phyloP scores from a whole-genome alignment of 805 yeast species.

The Candida methanosorbosa region DNA sequence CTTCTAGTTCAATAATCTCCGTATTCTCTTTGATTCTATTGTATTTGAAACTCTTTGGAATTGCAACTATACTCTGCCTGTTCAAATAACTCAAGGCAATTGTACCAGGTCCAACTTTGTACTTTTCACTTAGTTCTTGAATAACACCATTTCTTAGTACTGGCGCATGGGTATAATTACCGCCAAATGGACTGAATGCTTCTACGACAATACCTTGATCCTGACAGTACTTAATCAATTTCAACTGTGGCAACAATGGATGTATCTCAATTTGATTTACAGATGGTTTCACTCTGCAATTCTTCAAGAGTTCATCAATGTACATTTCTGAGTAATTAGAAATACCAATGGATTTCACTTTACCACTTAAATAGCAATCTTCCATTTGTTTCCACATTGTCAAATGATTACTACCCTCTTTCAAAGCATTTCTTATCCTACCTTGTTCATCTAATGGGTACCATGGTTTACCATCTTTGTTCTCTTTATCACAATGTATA shows the following conservation, averaged over 20 bases:
- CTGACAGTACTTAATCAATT: slow-evolving; percentile 22
- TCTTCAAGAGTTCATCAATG: slow-evolving; percentile 22
- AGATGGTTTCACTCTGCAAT: slow-evolving; percentile 29
- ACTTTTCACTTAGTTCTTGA: slow-evolving; percentile 45
- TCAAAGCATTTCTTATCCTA: slow-evolving; percentile 15
- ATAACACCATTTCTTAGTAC: slow-evolving; percentile 43
- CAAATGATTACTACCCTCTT: slow-evolving; percentile 40
- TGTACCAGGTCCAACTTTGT: slow-evolving; percentile 43
- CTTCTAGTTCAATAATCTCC: background rate
- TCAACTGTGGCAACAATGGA: slow-evolving; percentile 29
- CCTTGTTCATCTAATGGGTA: slow-evolving; percentile 12
- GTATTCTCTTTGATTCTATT: slow-evolving; percentile 37
- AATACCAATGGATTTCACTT: slow-evolving; percentile 34
- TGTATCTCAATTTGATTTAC: slow-evolving; percentile 39
- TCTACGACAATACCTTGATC: slow-evolving; percentile 24
- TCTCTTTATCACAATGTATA: slow-evolving; percentile 17
- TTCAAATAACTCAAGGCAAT: slow-evolving; percentile 58
- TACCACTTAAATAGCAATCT: slow-evolving; percentile 47
- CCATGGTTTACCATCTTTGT: slow-evolving; percentile 6
- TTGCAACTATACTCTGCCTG: slow-evolving; percentile 47
- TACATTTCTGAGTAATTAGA: slow-evolving; percentile 26
- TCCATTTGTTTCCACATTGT: slow-evolving; percentile 62
- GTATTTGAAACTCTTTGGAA: slow-evolving; percentile 65
- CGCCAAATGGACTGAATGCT: slow-evolving; percentile 39
- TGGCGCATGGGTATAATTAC: too few species aligned